A percentile compares a stretch with the other conserved stretches of the same genome.
Conservation (phyloP, 768 basidiomycete genomes). For the Strobilomyces echinocephalus region DNA sequence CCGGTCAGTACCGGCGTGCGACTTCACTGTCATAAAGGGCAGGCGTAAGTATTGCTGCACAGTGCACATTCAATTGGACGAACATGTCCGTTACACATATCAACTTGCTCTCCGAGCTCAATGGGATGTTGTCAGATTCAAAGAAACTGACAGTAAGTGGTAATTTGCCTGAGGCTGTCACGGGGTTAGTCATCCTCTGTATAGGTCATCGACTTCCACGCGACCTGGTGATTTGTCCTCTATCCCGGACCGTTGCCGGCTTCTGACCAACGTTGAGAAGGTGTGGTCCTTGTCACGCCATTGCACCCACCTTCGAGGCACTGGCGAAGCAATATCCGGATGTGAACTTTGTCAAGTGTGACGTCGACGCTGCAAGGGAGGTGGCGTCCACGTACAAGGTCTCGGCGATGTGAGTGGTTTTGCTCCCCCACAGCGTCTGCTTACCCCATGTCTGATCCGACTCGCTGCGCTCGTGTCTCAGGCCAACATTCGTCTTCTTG, state of each 20-base stretch:
- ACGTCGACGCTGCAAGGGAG: constrained; percentile 67
- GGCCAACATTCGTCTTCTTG: constrained; percentile 83
- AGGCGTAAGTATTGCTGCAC: neutral
- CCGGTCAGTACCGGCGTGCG: too few species aligned
- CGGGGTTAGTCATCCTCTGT: neutral
- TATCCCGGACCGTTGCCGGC: neutral
- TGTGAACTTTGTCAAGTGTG: constrained; percentile 82
- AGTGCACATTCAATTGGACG: neutral
- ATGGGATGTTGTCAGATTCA: constrained; percentile 52
- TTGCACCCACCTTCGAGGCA: constrained; percentile 70
- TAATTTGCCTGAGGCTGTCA: neutral
- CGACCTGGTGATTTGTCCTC: constrained; percentile 55
- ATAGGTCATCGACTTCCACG: constrained; percentile 85
- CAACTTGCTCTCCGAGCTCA: constrained; percentile 58
- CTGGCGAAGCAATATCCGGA: constrained; percentile 62
- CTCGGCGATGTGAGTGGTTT: constrained; percentile 60
- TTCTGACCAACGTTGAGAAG: constrained; percentile 34
- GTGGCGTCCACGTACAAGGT: constrained; percentile 61
- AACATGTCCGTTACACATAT: constrained; percentile 61
- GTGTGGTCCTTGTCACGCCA: constrained; percentile 84
- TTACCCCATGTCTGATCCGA: constrained; percentile 2
- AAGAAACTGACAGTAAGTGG: constrained; percentile 59
- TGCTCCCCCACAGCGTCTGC: neutral
- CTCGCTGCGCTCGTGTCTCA: constrained; percentile 21
- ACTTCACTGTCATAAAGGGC: too few species aligned